Base-by-base conservation (phyloP, 768 basidiomycete genomes). In the Naganishia randhawae region DNA sequence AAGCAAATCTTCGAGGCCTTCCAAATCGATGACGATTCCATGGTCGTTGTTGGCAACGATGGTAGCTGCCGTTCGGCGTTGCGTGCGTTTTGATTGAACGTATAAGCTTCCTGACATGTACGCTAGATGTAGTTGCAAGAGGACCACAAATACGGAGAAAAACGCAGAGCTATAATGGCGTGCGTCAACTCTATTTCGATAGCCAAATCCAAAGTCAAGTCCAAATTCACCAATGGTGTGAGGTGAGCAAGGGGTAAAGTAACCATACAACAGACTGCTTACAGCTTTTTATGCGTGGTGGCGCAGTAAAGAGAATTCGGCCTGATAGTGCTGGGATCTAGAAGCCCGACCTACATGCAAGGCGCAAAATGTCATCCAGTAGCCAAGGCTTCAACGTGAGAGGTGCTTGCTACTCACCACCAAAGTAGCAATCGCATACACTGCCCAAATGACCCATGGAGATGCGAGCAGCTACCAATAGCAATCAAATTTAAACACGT, bases 261-360 rank as follows among this genome's bases (percentile, higher is more conserved):
- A n/a, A n/a, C n/a, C n/a, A n/a, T n/a, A n/a, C n/a, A n/a, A n/a
- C n/a, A n/a, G n/a, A n/a, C n/a, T n/a, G 33, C 57, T 61, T 19
- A 61, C 57, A 61, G n/a, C 32, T 61, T 37, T 22, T 19, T 41
- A 17, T 61, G 22, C 5, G 57, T 61, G 33, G 25, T 61, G 4
- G 57, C 57, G 57, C 57, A 61, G 57, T 61, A 61, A 25, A 61
- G 37, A 25, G 22, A 27, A 42, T 61, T 41, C 17, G 57, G 57
- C 19, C 57, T 39, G 3, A 61, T 29, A 25, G 11, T 27, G 27
- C 33, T 39, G n/a, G 1, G 2, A 61, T 61, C 57, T 7, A 42
- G 33, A 1, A 0, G 25, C 22, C 57, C 57, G 16, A 41, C 3
- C 57, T 61, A 22, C 10, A 37, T 4, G 33, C 17, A 22, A 27